Evolutionary conservation across 352 stramenopile species (phyloP), one percentile per base, ranked within the genome.

Genomic region (Aphanomyces invadans): DNA sequence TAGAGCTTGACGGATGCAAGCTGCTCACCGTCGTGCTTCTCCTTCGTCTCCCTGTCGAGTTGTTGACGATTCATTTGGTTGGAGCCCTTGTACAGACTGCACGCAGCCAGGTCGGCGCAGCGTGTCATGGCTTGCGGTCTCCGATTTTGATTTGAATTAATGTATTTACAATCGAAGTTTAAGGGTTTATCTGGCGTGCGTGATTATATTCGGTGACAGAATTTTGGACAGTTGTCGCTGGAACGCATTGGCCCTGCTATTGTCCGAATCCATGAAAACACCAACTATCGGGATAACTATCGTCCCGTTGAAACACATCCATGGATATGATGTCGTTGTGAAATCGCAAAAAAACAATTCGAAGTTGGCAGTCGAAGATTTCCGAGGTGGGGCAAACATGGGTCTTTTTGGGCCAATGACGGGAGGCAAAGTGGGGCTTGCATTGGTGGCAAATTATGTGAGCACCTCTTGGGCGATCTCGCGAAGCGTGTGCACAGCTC

Each of bases 401-500:
- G n/a, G n/a, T n/a, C n/a, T n/a, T n/a, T 42, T 42, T 42, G 36
- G 36, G 36, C 36, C 36, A 42, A 15, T 54, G 46, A 54, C 21
- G 46, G 0, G 46, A 29, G 11, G 46, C n/a, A 54, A 54, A 29
- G 10, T 54, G 2, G 46, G 46, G 46, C 46, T 54, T 7, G n/a
- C 26, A 15, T 54, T 54, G 46, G 46, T 29, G n/a, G 49, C 49
- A 57, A 21, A 57, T 32, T 21, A 57, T 57, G 49, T 57, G 32
- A 38, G 49, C 46, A 54, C 10, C 46, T 31, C n/a, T 10, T 23
- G 10, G 46, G 26, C n/a, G 10, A 21, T 2, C 46, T 23, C 46
- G 46, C 26, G n/a, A 15, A 12, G 46, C 26, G n/a, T 21, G 46
- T 54, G n/a, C 46, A 23, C n/a, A 11, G 46, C 46, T 3, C 29